Evolutionary conservation across 2,329 filamentous ascomycete species (phyloP).

Genomic region (Aspergillus cejpii): DNA sequence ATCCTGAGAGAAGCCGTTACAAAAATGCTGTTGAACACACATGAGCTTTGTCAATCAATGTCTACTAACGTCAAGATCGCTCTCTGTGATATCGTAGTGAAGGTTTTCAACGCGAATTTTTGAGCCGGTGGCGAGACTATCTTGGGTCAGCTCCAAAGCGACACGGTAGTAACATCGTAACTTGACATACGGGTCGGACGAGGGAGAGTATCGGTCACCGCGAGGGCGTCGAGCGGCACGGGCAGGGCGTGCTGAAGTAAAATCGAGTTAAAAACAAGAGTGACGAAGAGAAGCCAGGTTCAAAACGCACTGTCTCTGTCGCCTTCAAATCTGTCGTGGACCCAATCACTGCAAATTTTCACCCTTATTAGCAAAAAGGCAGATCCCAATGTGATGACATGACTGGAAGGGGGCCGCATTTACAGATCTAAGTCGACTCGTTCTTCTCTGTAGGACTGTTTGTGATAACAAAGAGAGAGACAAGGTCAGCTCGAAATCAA

Average conservation of each 20-base stretch:
- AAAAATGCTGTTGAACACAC: background rate
- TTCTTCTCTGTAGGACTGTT: constrained; percentile 43
- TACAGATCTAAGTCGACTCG: constrained; percentile 44
- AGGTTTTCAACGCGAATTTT: constrained; percentile 83
- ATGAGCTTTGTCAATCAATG: background rate
- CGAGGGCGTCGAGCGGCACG: constrained; percentile 39
- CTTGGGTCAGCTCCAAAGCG: constrained; percentile 8
- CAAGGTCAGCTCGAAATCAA: constrained; percentile 43
- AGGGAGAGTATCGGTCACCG: constrained; percentile 32
- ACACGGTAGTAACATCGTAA: background rate
- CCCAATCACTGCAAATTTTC: constrained; percentile 67
- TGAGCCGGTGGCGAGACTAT: constrained; percentile 52
- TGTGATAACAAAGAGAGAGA: constrained; percentile 30
- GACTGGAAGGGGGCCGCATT: constrained; percentile 9
- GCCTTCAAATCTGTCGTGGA: constrained; percentile 83
- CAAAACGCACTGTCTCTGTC: constrained; percentile 48
- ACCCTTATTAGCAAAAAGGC: constrained; percentile 1
- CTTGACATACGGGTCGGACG: constrained; percentile 32
- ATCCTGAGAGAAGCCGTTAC: constrained; percentile 49
- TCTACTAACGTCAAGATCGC: constrained; percentile 63
- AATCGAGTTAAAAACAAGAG: constrained; percentile 16
- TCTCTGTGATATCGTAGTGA: constrained; percentile 83
- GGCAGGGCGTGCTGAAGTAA: constrained; percentile 36
- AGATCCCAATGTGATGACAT: background rate
- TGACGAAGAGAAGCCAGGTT: constrained; percentile 1